Evolutionary conservation across 768 basidiomycete genomes (phyloP), one percentile per base, ranked within the genome.

Genomic region (Macrolepiota fuliginosa): DNA sequence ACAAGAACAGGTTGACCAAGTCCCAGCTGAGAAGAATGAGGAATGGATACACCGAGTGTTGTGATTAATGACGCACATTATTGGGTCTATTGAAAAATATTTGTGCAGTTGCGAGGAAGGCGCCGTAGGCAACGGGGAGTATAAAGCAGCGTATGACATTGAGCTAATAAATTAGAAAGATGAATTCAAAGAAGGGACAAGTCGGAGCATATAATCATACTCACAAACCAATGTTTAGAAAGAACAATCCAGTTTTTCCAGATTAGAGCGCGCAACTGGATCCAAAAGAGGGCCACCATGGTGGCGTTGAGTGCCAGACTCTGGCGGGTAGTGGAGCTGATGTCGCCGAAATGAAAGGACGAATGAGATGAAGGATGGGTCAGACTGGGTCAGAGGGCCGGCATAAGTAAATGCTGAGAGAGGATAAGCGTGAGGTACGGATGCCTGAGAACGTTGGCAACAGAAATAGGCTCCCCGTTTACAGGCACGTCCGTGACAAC

Each of bases 191-290:
- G 50, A 58, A 19, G 50, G 61, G 22, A 15, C 32, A 25, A 58
- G 37, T 10, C n/a, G 4, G 3, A 3, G 9, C n/a, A 56, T 45
- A 61, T 15, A n/a, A 7, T 62, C 62, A 36, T 24, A 77, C 86
- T 69, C 67, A 89, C 88, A 68, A 87, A 71, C 55, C 85, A 80
- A 70, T 88, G 86, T 68, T 83, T 88, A 24, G 81, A 84, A 29
- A 90, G 76, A 0, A 89, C 78, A 46, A 90, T 89, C 86, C 86
- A 89, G 65, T 90, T 90, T 77, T 91, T 91, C 82, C 84, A 81
- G 58, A 83, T 80, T 22, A 91, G 72, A 1, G 82, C 84, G 3
- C 72, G 71, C 58, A 87, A 80, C 73, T 91, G 89, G 32, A 81
- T 78, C 77, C 83, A 82, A 69, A 89, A 87, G 37, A 86, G 71